These are phyloP conservation scores for Coemansia sp. DNA, from an alignment of 192 early-diverging fungal species.

Conservation along the genomic window DNA sequence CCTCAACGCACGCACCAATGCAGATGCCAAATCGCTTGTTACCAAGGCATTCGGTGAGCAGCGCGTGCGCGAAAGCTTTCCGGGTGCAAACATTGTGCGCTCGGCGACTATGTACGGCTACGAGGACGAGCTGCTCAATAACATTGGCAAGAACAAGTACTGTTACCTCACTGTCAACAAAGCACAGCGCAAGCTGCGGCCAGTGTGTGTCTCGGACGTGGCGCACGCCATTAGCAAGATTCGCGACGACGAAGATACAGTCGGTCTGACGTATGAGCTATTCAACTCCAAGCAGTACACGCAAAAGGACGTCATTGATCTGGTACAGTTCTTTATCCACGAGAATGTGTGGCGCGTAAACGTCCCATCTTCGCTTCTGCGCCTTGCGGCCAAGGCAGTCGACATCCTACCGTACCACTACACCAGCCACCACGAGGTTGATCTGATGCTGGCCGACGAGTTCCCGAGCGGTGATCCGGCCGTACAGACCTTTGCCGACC, in stretches of 20 bases:
- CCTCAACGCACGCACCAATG: slow-evolving; percentile 75
- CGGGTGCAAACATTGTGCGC: slow-evolving; percentile 92
- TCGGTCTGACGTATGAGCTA: slow-evolving; percentile 89
- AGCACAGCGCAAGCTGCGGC: slow-evolving; percentile 46
- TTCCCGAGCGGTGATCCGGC: slow-evolving; percentile 58
- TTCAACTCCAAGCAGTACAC: slow-evolving; percentile 78
- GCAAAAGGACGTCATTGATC: slow-evolving; percentile 68
- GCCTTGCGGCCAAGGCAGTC: slow-evolving; percentile 61
- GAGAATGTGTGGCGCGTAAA: slow-evolving; percentile 63
- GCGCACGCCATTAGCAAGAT: slow-evolving; percentile 79
- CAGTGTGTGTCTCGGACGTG: slow-evolving; percentile 76
- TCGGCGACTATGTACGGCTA: slow-evolving; percentile 84
- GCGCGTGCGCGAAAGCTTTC: slow-evolving; percentile 85
- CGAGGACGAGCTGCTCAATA: slow-evolving; percentile 92
- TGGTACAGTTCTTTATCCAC: slow-evolving; percentile 65
- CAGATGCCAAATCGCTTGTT: slow-evolving; percentile 72
- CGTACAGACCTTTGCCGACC: slow-evolving; percentile 81
- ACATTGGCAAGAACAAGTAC: slow-evolving; percentile 65
- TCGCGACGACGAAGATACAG: slow-evolving; percentile 67
- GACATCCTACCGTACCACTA: slow-evolving; percentile 75
- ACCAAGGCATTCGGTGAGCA: slow-evolving; percentile 93
- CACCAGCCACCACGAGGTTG: slow-evolving; percentile 83
- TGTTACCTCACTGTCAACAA: slow-evolving; percentile 46
- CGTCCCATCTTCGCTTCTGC: slow-evolving; percentile 73
- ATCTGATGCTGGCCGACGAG: slow-evolving; percentile 76